A percentile compares a stretch with the other conserved stretches of the same genome.
phyloP scores from a whole-genome alignment of 768 basidiomycete genomes.

The Suillus paluster region DNA sequence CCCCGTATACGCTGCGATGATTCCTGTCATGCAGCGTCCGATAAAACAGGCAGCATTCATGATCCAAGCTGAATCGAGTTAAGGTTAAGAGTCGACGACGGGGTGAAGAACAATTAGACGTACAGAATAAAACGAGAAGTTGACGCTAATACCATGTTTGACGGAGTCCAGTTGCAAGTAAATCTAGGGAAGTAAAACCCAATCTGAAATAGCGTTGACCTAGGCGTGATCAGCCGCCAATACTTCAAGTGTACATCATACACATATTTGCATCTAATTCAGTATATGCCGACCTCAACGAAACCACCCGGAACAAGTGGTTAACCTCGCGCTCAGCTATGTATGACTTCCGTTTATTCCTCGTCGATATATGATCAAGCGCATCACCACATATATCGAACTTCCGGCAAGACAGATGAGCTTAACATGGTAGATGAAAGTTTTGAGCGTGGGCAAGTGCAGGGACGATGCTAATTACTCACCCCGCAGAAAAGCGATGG shows the following conservation, averaged over 20 bases:
- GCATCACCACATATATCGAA: background rate
- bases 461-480: slow-evolving; percentile 7
- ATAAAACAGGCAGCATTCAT: slow-evolving; percentile 54
- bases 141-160: slow-evolving; percentile 46
- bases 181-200: slow-evolving; percentile 55
- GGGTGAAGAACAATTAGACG: slow-evolving; percentile 6
- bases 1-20: slow-evolving; percentile 42
- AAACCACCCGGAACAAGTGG: no score
- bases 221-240: slow-evolving; percentile 15
- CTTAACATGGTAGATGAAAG: background rate
- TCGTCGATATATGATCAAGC: background rate
- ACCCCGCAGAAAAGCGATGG: slow-evolving; percentile 57
- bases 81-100: background rate
- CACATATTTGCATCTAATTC: no score
- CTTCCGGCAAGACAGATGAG: background rate
- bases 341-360: no score
- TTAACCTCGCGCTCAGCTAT: no score
- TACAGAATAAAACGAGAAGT: slow-evolving; percentile 61
- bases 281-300: no score
- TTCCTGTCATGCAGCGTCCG: slow-evolving; percentile 49
- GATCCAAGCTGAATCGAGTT: slow-evolving; percentile 45
- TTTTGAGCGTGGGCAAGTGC: background rate
- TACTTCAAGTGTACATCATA: no score
- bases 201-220: slow-evolving; percentile 33
- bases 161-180: slow-evolving; percentile 62